These are phyloP conservation scores for Golubevia pallescens DNA, from an alignment of 1,284 basidiomycete species.

Conservation along the genomic window DNA sequence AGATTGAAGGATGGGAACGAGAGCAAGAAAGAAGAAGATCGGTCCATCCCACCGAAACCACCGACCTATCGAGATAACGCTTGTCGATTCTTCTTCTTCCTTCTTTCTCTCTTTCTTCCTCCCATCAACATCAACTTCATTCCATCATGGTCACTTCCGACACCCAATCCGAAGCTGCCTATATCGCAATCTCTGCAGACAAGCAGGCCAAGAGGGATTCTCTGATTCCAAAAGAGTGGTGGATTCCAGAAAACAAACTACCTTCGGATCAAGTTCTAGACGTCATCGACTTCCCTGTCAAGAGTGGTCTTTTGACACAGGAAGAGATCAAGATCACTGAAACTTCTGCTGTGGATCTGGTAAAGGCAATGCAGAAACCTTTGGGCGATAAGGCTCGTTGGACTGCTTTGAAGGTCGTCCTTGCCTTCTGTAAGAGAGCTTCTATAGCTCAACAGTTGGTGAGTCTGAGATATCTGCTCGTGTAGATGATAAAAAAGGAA, in stretches of 20 bases:
- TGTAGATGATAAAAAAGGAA: not conserved
- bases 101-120: no score
- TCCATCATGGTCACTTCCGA: no score
- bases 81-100: not conserved
- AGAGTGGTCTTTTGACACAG: slow-evolving; percentile 17
- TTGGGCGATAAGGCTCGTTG: slow-evolving; percentile 14
- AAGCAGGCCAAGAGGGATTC: not conserved
- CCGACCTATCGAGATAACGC: no score
- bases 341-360: slow-evolving; percentile 7
- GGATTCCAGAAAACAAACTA: not conserved
- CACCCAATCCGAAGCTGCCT: no score
- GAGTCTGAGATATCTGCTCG: no score
- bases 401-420: slow-evolving; percentile 21
- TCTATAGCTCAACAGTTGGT: slow-evolving; percentile 33
- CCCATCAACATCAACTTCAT: no score
- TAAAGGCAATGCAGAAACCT: slow-evolving; percentile 13
- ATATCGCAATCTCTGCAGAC: no score
- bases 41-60: not conserved
- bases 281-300: slow-evolving; percentile 12
- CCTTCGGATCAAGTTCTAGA: not conserved
- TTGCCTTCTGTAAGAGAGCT: slow-evolving; percentile 34
- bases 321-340: slow-evolving; percentile 26
- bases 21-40: not conserved
- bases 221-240: not conserved
- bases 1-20: not conserved